phyloP scores from a whole-genome alignment of 805 yeast genomes.

The Starmera quercuum region DNA sequence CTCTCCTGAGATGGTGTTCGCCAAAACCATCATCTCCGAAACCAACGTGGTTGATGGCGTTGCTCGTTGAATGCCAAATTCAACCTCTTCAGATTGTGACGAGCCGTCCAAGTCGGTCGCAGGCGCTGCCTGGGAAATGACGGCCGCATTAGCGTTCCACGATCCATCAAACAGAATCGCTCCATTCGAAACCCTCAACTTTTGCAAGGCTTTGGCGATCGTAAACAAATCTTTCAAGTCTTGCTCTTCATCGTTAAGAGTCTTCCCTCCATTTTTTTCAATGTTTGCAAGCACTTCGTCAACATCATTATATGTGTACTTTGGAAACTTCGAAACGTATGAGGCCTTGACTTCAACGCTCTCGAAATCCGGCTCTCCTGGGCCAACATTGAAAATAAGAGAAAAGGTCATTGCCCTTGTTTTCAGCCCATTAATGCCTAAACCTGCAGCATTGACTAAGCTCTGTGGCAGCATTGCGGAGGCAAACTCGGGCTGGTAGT shows the following conservation, averaged over 20 bases:
- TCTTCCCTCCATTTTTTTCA: constrained; percentile 6
- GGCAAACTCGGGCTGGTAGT: constrained; percentile 63
- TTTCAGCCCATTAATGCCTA: constrained; percentile 33
- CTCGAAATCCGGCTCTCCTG: constrained; percentile 13
- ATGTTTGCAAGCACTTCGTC: constrained; percentile 37
- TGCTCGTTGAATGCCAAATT: constrained; percentile 17
- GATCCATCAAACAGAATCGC: constrained; percentile 35
- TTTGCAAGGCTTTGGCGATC: constrained; percentile 23
- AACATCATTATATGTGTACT: constrained; percentile 57
- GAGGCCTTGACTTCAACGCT: constrained; percentile 33
- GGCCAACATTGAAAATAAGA: constrained; percentile 20
- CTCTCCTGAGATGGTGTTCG: constrained; percentile 55
- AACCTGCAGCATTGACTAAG: constrained; percentile 42
- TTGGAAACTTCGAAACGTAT: constrained; percentile 35
- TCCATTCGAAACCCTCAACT: constrained; percentile 23
- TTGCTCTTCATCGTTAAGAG: constrained; percentile 4
- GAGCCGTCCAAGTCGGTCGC: neutral
- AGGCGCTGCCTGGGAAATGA: constrained; percentile 4
- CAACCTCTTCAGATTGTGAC: constrained; percentile 6
- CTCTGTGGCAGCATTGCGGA: constrained; percentile 64
- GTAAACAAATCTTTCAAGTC: constrained; percentile 30
- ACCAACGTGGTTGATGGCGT: constrained; percentile 58
- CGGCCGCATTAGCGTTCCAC: constrained; percentile 18
- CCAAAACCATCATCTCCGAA: constrained; percentile 76
- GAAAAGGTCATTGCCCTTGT: constrained; percentile 45